Evolutionary conservation across 495 filamentous ascomycete genomes (phyloP), one percentile per base, ranked within the genome.

Genomic region (Bacidia gigantensis): DNA sequence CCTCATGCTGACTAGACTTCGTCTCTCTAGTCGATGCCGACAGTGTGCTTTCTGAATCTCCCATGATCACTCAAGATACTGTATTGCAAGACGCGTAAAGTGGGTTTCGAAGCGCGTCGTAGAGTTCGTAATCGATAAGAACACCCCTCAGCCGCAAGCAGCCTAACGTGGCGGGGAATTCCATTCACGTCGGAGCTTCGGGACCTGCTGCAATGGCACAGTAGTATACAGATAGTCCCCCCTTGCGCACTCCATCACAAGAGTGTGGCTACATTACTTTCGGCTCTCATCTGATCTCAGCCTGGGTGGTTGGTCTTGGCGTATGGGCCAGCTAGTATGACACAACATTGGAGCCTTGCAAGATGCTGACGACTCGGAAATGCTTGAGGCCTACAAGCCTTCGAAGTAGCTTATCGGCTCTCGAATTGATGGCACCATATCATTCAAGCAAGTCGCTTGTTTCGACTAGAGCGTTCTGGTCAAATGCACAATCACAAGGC

Each of bases 1-100:
- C 85, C 64, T 87, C 81, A 58, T 86, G 82, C 3, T 22, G 58
- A 35, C 29, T 5, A 35, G 7, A 14, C 7, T 5, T 2, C 40
- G 48, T 25, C 56, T 46, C 43, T 39, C 29, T 14, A n/a, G n/a
- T n/a, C n/a, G n/a, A 35, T 7, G 29, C 29, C 29, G 29, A 35
- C 29, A 7, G 14, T 35, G 29, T 35, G 29, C 29, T 35, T 35
- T 7, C 7, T 14, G 14, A 35, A 14, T 35, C n/a, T n/a, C n/a
- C n/a, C n/a, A n/a, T n/a, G n/a, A n/a, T n/a, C n/a, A n/a, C n/a
- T n/a, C n/a, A n/a, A n/a, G n/a, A n/a, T n/a, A n/a, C n/a, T n/a
- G n/a, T n/a, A n/a, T n/a, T n/a, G n/a, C n/a, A n/a, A n/a, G n/a
- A n/a, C n/a, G n/a, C n/a, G n/a, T n/a, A n/a, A n/a, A n/a, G n/a